Percentiles rank a stretch among this genome's conserved stretches.
These are phyloP conservation scores for Solanum hybrid DNA, from an alignment of 305 asterid species.

Conservation along the genomic window DNA sequence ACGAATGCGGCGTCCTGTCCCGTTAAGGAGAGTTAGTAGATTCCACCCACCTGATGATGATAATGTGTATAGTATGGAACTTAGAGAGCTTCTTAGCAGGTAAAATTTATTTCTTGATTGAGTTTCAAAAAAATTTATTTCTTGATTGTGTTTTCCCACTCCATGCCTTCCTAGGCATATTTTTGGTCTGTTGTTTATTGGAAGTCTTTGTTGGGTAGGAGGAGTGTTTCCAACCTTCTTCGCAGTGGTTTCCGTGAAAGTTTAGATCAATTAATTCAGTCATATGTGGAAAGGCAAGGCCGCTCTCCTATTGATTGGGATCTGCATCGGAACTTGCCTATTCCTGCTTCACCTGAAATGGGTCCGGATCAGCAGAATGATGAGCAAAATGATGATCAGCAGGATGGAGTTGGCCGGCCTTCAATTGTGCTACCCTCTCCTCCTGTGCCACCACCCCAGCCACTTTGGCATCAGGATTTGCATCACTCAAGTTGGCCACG, in stretches of 20 bases:
- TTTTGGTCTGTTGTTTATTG: conserved; percentile 5
- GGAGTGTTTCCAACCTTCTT: conserved; percentile 96
- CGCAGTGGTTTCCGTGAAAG: conserved; percentile 93
- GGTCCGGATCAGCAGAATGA: conserved; percentile 40
- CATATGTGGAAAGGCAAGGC: conserved; percentile 77
- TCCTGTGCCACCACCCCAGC: conserved; percentile 82
- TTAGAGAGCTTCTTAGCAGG: conserved; percentile 95
- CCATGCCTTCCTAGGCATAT: background rate
- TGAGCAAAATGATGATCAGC: conserved; percentile 50
- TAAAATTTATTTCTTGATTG: conserved; percentile 4
- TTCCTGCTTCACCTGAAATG: conserved; percentile 56
- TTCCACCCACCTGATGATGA: conserved; percentile 89
- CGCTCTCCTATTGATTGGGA: conserved; percentile 78
- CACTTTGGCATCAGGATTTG: conserved; percentile 83
- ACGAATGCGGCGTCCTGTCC: conserved; percentile 37
- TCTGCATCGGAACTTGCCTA: conserved; percentile 67
- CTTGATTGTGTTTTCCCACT: background rate
- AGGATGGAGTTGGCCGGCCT: conserved; percentile 47
- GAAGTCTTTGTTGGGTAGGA: conserved; percentile 37
- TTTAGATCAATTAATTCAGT: conserved; percentile 79
- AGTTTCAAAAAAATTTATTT: background rate
- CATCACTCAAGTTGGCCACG: conserved; percentile 83
- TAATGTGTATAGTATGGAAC: conserved; percentile 87
- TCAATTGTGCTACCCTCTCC: conserved; percentile 62
- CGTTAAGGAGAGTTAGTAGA: conserved; percentile 48